Conservation (phyloP, 352 stramenopile genomes). For the Pythium monospermum region DNA sequence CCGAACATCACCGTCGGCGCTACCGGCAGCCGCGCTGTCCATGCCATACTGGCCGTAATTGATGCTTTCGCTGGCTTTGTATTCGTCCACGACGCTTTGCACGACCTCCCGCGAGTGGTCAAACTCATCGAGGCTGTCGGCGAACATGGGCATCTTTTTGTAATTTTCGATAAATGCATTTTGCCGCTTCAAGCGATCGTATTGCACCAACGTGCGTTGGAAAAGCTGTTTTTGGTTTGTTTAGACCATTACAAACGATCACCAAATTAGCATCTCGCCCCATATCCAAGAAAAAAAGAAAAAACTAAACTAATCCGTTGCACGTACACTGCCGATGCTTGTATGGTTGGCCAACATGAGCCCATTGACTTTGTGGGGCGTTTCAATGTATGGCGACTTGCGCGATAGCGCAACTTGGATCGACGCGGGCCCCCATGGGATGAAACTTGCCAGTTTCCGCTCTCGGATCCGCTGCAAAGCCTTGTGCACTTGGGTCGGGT, state of each 20-base stretch:
- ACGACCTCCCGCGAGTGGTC: conserved; percentile 81
- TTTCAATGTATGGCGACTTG: conserved; percentile 97
- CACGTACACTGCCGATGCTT: conserved; percentile 86
- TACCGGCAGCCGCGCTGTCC: background rate
- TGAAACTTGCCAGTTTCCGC: conserved; percentile 96
- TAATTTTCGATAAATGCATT: conserved; percentile 99
- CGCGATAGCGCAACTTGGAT: conserved; percentile 98
- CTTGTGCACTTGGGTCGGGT: conserved; percentile 98
- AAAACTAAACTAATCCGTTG: background rate
- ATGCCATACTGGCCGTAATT: conserved; percentile 77
- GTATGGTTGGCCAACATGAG: conserved; percentile 99
- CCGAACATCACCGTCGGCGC: conserved; percentile 37
- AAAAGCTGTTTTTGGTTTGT: conserved; percentile 51
- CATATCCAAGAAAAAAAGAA: too few relatives aligned
- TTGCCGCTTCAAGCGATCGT: conserved; percentile 95
- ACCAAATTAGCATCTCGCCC: too few relatives aligned
- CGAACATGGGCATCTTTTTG: conserved; percentile 97
- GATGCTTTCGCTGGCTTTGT: conserved; percentile 74
- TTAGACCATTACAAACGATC: conserved; percentile 3
- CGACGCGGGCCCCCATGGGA: conserved; percentile 97
- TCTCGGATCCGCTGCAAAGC: conserved; percentile 98
- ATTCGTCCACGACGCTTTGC: conserved; percentile 81
- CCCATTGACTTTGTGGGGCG: conserved; percentile 95
- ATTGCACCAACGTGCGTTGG: conserved; percentile 93
- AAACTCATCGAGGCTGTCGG: conserved; percentile 82